Evolutionary conservation across 768 basidiomycete species (phyloP).

Genomic region (Scleroderma citrinum): DNA sequence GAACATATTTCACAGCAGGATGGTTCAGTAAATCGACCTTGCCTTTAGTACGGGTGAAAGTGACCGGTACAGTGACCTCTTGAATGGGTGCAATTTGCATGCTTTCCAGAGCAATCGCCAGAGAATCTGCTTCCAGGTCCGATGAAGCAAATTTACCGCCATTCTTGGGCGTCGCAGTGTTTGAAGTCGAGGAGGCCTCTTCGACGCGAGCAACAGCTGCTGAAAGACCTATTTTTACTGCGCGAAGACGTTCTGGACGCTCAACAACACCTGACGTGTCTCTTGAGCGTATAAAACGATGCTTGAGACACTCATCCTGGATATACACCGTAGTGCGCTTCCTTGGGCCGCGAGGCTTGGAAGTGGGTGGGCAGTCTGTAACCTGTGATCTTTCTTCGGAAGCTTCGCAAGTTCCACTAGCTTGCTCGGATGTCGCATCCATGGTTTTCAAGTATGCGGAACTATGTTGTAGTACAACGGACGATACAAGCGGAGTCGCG

Average conservation of each 20-base stretch:
- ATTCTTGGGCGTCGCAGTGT: neutral
- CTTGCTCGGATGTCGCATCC: neutral
- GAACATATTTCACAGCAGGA: slow-evolving; percentile 66
- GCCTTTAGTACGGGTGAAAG: slow-evolving; percentile 49
- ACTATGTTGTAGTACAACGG: no score
- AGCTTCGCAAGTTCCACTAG: neutral
- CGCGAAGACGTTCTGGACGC: slow-evolving; percentile 82
- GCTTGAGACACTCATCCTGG: slow-evolving; percentile 69
- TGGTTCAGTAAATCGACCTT: slow-evolving; percentile 50
- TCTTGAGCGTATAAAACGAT: slow-evolving; percentile 72
- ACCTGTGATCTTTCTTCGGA: neutral
- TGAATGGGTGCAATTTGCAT: slow-evolving; percentile 32
- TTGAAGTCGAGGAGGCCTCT: slow-evolving; percentile 12
- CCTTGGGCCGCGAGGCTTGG: neutral
- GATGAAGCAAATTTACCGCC: neutral
- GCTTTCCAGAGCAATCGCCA: slow-evolving; percentile 41
- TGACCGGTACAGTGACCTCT: slow-evolving; percentile 29
- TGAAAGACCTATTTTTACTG: slow-evolving; percentile 76
- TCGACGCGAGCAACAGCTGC: slow-evolving; percentile 74
- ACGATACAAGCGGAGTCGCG: neutral
- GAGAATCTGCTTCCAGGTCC: slow-evolving; percentile 31
- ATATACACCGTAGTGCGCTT: slow-evolving; percentile 36
- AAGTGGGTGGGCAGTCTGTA: neutral
- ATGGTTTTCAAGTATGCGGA: no score
- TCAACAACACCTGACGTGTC: slow-evolving; percentile 80